These are phyloP conservation scores for Mercurialis annua DNA, from an alignment of 345 rosid species.

Conservation along the genomic window DNA sequence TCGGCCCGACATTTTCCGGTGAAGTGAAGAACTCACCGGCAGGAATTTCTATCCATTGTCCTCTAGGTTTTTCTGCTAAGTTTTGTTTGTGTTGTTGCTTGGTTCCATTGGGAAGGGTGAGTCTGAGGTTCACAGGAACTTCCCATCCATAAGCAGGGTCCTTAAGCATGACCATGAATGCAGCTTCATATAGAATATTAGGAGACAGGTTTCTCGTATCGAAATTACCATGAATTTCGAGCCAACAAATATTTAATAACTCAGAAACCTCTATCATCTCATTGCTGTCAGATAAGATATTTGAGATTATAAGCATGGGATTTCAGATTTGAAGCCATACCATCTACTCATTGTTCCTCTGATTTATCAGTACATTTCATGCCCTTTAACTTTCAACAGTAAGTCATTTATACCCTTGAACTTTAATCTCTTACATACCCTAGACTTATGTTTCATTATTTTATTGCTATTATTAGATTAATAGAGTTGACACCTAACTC, in stretches of 20 bases:
- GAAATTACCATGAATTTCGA: conserved; percentile 44
- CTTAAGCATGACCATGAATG: conserved; percentile 42
- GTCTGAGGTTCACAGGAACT: conserved; percentile 42
- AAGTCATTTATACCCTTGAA: no score
- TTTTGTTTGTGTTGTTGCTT: conserved; percentile 36
- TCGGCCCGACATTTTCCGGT: conserved; percentile 30
- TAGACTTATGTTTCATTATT: no score
- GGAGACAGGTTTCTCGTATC: conserved; percentile 49
- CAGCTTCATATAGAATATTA: conserved; percentile 40
- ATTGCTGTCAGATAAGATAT: conserved; percentile 25
- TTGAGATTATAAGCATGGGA: background rate
- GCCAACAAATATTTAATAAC: conserved; percentile 55
- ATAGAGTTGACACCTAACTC: no score
- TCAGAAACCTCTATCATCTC: conserved; percentile 42
- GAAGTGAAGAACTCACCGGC: conserved; percentile 43
- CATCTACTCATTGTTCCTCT: no score
- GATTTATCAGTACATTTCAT: no score
- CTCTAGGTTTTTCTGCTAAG: conserved; percentile 30
- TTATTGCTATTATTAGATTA: no score
- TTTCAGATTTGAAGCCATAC: no score
- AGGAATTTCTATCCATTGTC: conserved; percentile 50
- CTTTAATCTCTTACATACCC: no score
- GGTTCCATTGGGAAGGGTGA: conserved; percentile 38
- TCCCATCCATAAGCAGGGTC: conserved; percentile 57
- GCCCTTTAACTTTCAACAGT: no score